phyloP scores from a whole-genome alignment of 192 early-diverging fungal genomes.

The Lunasporangiospora selenospora region DNA sequence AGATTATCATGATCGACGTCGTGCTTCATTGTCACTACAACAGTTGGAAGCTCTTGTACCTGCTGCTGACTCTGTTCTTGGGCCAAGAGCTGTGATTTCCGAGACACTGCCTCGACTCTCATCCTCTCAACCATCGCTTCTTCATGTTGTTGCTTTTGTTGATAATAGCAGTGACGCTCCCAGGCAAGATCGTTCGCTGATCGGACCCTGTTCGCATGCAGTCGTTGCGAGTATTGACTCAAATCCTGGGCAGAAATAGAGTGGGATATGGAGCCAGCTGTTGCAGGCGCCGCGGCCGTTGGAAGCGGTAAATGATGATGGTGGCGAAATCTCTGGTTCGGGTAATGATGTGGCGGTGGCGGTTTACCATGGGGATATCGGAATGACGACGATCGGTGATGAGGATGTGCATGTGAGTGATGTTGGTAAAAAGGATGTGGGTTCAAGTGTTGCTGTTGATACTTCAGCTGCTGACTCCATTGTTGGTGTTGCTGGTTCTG shows the following conservation, averaged over 20 bases:
- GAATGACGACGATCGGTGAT: background rate
- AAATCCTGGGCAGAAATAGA: no score
- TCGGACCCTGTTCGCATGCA: no score
- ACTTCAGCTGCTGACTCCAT: slow-evolving; percentile 7
- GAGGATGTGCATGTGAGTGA: background rate
- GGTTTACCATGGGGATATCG: background rate
- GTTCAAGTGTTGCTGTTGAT: slow-evolving; percentile 3
- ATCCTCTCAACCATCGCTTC: slow-evolving; percentile 21
- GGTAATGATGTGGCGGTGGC: background rate
- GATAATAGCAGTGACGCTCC: slow-evolving; percentile 43
- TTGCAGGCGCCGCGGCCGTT: no score
- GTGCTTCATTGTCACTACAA: no score
- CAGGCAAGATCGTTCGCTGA: slow-evolving; percentile 31
- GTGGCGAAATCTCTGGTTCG: background rate
- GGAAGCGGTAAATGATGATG: background rate
- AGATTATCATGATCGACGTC: no score
- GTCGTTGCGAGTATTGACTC: no score
- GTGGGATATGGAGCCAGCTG: no score
- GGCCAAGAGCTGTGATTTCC: no score
- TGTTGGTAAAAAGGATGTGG: no score
- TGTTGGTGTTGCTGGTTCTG: slow-evolving; percentile 23
- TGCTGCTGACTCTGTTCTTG: background rate
- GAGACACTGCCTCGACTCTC: slow-evolving; percentile 5
- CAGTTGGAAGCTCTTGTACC: no score
- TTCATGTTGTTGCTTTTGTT: slow-evolving; percentile 29